Base-by-base conservation (phyloP, 2,329 filamentous ascomycete genomes). In the Epichloe amarillans region DNA sequence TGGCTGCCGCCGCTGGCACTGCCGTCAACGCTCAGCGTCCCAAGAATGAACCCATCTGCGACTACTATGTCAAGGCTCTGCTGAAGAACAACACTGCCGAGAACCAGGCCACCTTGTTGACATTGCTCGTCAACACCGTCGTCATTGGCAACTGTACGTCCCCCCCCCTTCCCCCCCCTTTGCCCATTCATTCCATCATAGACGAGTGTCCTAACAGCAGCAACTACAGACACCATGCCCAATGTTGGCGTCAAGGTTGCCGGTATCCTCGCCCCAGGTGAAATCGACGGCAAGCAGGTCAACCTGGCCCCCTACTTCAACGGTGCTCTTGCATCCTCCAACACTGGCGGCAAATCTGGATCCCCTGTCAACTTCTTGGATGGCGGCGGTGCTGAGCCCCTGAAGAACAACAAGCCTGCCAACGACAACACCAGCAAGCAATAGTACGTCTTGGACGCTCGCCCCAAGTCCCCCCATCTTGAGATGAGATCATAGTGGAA, bases 51-150 rank as follows among this genome's bases (percentile, higher is more conserved):
- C 72, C 75, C 53, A 75, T 83, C 57, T 83, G 79, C 64, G 79
- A 82, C 66, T 80, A 80, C 64, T 83, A 83, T 65, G 81, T 79
- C 36, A 77, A 69, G 3, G 72, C 74, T n/a, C 62, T 82, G 11
- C 68, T 82, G 50, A 75, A 70, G 62, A 68, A 78, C 39, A 82
- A 81, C 67, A 81, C 73, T 38, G 74, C 75, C 17, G 71, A 67
- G 33, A 82, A 80, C 61, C 79, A 83, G 62, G 65, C 70, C 50
- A 74, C 70, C 1, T 66, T 82, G 2, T 57, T 83, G 58, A 78
- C 73, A 2, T 65, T 77, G 1, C 62, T 83, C 4, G 77, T 83
- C 58, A 82, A 82, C 64, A 82, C 77, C 6, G 80, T 74, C 19
- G 76, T 82, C 54, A 79, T 81, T 56, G 79, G 80, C n/a, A 80